Base-by-base conservation (phyloP, 768 basidiomycete genomes). In the Termitomyces sp. region DNA sequence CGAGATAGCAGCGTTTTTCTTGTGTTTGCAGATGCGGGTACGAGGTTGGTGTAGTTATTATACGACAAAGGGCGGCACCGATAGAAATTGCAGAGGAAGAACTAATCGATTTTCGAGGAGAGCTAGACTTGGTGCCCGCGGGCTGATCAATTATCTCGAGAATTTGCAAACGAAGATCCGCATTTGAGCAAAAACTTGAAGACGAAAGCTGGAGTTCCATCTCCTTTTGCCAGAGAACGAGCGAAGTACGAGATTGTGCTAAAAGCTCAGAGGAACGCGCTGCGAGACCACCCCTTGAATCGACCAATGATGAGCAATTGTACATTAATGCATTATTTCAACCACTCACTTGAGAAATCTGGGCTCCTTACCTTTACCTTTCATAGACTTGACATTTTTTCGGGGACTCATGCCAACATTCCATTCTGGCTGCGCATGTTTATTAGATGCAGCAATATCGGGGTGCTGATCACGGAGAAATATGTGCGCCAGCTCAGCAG, bases 391-490 rank as follows among this genome's bases (percentile, higher is more conserved):
- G 2, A 51, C 26, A 35, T 56, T 56, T 69, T 86, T 87, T 61
- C 81, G 76, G 0, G 86, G 86, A 68, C 84, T 87, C 54, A 84
- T 63, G 58, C 76, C 76, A 40, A 87, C 63, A 1, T 83, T 85
- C n/a, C 82, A 76, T 12, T 72, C 71, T 1, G 73, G 75, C 2
- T 65, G 66, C 47, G 76, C 73, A 16, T 57, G 59, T 13, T 61
- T 56, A 42, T 62, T 61, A 1, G 58, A 54, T 13, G 67, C 61
- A 8, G 73, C 72, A 2, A 70, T 64, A 65, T 74, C 68, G 62
- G 78, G 54, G 49, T 73, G 58, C 66, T 80, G 72, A 60, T 83
- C 79, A 51, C 77, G 78, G 16, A 86, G 67, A 46, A 84, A 74
- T 16, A 86, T 72, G 4, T 80, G 78, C 10, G 83, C 72, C 3